Percentiles rank a stretch among this genome's conserved stretches.
These are phyloP conservation scores for Wickerhamomyces tratensis DNA, from an alignment of 805 yeast species.

Conservation along the genomic window DNA sequence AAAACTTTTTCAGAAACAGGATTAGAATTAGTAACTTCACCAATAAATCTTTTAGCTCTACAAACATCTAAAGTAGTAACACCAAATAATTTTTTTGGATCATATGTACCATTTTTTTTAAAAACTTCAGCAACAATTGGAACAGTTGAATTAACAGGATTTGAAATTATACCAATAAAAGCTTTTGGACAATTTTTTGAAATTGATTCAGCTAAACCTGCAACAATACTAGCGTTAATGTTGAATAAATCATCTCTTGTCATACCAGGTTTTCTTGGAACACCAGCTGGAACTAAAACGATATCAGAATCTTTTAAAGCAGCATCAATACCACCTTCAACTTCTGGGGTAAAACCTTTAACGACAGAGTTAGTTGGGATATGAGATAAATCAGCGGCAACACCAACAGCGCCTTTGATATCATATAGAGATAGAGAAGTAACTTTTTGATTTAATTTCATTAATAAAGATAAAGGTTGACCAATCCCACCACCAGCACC, in stretches of 20 bases:
- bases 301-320: slow-evolving; percentile 62
- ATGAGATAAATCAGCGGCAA: slow-evolving; percentile 92
- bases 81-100: slow-evolving; percentile 90
- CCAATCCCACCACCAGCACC: slow-evolving; percentile 97
- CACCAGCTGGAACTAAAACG: slow-evolving; percentile 94
- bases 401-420: slow-evolving; percentile 90
- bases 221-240: slow-evolving; percentile 92
- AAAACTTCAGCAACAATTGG: slow-evolving; percentile 93
- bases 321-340: slow-evolving; percentile 60
- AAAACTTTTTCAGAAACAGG: slow-evolving; percentile 77
- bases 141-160: slow-evolving; percentile 96
- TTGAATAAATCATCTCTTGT: slow-evolving; percentile 95
- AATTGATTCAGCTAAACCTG: slow-evolving; percentile 80
- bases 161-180: slow-evolving; percentile 71
- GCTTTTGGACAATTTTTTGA: slow-evolving; percentile 84
- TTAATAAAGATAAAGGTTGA: slow-evolving; percentile 72
- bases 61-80: slow-evolving; percentile 91
- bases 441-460: slow-evolving; percentile 84
- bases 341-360: slow-evolving; percentile 79
- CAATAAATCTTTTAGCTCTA: slow-evolving; percentile 83
- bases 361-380: slow-evolving; percentile 88
- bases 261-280: slow-evolving; percentile 98
- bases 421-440: slow-evolving; percentile 83
- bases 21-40: slow-evolving; percentile 51
- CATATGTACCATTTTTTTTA: slow-evolving; percentile 77